Evolutionary conservation across 306 rosid species (phyloP).

Genomic region (Cotoneaster glaucophyllus): DNA sequence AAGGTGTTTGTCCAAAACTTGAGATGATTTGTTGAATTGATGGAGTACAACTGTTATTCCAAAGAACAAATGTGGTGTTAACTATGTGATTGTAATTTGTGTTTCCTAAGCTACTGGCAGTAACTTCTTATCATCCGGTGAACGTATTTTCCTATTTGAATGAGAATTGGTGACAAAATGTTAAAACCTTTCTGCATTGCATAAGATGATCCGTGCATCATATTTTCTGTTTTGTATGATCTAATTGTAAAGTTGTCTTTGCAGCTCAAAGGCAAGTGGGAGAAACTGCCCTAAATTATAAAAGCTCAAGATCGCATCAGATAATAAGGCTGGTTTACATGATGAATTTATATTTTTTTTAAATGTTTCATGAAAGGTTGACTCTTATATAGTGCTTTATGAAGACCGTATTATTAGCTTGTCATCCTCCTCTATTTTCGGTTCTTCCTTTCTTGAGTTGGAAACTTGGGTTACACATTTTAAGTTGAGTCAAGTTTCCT

Average conservation of each 20-base stretch:
- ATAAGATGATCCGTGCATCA: not conserved
- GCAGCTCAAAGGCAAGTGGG: slow-evolving; percentile 95
- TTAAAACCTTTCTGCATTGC: not conserved
- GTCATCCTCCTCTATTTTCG: not conserved
- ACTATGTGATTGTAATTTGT: not conserved
- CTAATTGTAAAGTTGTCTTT: slow-evolving; percentile 20
- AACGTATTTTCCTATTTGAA: not conserved
- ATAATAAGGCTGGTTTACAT: slow-evolving; percentile 72
- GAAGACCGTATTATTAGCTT: not conserved
- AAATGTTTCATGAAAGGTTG: not conserved
- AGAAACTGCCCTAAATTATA: slow-evolving; percentile 80
- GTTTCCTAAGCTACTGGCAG: not conserved
- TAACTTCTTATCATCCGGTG: not conserved
- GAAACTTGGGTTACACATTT: not conserved
- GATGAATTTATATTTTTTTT: not conserved
- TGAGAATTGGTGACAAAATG: not conserved
- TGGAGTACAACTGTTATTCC: not conserved
- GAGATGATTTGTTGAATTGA: not conserved
- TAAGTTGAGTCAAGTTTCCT: not conserved
- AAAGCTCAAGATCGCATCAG: slow-evolving; percentile 92
- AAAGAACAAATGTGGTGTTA: not conserved
- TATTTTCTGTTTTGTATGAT: not conserved
- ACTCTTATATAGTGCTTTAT: not conserved
- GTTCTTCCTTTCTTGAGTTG: not conserved
- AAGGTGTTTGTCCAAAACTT: not conserved